Evolutionary conservation across 352 stramenopile species (phyloP).

Genomic region (Phytophthora citricola): DNA sequence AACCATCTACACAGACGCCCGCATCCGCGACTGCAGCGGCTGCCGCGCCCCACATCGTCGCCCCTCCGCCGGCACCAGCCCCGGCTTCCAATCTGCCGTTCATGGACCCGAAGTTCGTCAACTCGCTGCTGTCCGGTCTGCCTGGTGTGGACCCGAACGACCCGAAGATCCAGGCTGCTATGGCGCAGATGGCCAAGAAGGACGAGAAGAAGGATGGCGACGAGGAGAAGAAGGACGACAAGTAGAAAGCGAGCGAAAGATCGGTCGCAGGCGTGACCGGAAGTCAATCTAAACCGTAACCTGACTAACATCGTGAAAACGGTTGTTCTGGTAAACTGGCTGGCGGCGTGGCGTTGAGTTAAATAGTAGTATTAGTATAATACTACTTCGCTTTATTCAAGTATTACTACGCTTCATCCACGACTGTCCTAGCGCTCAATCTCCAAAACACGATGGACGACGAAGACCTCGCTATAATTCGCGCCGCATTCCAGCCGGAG

Average conservation of each 20-base stretch:
- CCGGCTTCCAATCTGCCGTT: slow-evolving; percentile 88
- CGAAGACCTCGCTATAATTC: too few relatives aligned
- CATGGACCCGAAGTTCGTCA: slow-evolving; percentile 92
- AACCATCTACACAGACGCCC: slow-evolving; percentile 46
- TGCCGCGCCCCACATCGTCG: slow-evolving; percentile 20
- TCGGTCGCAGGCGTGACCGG: slow-evolving; percentile 5
- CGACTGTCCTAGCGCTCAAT: too few relatives aligned
- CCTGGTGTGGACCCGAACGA: slow-evolving; percentile 93
- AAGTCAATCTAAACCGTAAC: slow-evolving; percentile 31
- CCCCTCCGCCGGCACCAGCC: slow-evolving; percentile 70
- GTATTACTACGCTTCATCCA: too few relatives aligned
- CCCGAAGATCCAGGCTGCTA: slow-evolving; percentile 91
- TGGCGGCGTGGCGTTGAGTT: too few relatives aligned
- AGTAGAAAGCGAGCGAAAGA: slow-evolving; percentile 49
- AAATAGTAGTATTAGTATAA: too few relatives aligned
- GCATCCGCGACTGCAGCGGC: slow-evolving; percentile 26
- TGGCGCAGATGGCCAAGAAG: slow-evolving; percentile 88
- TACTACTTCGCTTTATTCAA: too few relatives aligned
- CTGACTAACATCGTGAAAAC: slow-evolving; percentile 23
- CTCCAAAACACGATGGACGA: too few relatives aligned
- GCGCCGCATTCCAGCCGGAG: not conserved
- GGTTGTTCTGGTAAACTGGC: too few relatives aligned
- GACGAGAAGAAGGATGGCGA: slow-evolving; percentile 86
- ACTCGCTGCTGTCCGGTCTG: slow-evolving; percentile 88
- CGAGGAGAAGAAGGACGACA: slow-evolving; percentile 87